Evolutionary conservation across 2,329 filamentous ascomycete genomes (phyloP).

Genomic region (Cercospora zeina): DNA sequence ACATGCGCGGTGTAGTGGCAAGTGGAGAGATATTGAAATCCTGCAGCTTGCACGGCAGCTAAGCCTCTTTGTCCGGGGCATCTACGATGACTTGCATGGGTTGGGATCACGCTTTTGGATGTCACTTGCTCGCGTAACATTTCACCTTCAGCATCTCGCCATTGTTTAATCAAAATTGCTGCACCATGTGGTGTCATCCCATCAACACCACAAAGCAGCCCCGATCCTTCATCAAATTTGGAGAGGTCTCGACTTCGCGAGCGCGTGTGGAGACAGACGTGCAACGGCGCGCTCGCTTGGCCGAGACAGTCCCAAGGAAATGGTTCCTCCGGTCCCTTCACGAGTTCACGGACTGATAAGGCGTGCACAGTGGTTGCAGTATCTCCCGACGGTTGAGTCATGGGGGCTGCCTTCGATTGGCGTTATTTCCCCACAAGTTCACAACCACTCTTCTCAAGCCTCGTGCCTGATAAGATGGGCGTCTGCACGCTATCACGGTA

Average conservation of each 20-base stretch:
- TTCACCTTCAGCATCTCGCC: background rate
- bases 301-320: slow-evolving; percentile 2
- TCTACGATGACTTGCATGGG: slow-evolving; percentile 10
- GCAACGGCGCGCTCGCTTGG: background rate
- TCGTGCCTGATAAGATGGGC: background rate
- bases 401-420: background rate
- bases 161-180: background rate
- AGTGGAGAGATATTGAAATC: slow-evolving; percentile 9
- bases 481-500: slow-evolving; percentile 6
- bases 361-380: background rate
- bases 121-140: background rate
- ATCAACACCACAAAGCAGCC: background rate
- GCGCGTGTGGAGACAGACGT: background rate
- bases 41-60: slow-evolving; percentile 5
- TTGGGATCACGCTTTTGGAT: background rate
- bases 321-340: slow-evolving; percentile 1
- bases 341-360: background rate
- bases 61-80: background rate
- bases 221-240: background rate
- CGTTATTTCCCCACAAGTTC: background rate
- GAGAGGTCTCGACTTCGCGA: background rate
- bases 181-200: background rate
- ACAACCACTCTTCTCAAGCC: background rate
- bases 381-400: background rate
- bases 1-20: slow-evolving; percentile 3